Evolutionary conservation across 768 basidiomycete species (phyloP).

Genomic region (Amanita polypyramis): DNA sequence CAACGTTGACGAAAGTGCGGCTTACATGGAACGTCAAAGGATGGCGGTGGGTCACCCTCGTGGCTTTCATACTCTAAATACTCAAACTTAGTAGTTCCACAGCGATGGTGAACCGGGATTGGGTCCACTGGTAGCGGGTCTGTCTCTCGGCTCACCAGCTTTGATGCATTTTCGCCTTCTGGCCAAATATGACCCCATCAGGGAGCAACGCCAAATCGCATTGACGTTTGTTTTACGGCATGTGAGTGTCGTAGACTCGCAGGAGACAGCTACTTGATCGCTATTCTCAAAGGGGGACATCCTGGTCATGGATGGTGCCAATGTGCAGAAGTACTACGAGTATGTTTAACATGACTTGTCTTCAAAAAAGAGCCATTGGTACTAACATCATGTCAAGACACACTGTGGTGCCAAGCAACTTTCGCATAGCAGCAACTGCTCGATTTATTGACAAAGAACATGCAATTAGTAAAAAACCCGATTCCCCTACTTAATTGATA

Average conservation of each 20-base stretch:
- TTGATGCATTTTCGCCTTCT: constrained; percentile 68
- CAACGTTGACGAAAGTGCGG: constrained; percentile 33
- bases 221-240: constrained; percentile 57
- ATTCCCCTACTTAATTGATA: background rate
- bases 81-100: constrained; percentile 44
- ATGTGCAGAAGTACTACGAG: constrained; percentile 64
- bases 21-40: constrained; percentile 78
- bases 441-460: constrained; percentile 39
- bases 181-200: constrained; percentile 22
- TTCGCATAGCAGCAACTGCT: constrained; percentile 75
- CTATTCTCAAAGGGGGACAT: constrained; percentile 50
- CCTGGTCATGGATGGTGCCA: constrained; percentile 65
- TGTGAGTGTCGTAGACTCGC: constrained; percentile 25
- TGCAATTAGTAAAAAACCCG: background rate
- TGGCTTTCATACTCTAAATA: constrained; percentile 3
- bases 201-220: constrained; percentile 24
- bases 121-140: constrained; percentile 61
- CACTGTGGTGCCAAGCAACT: constrained; percentile 62
- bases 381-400: constrained; percentile 36
- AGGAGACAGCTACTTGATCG: background rate
- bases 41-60: constrained; percentile 51
- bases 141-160: constrained; percentile 70
- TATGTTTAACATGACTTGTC: constrained; percentile 20
- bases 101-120: constrained; percentile 70
- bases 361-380: background rate